Base-by-base conservation (phyloP, 768 basidiomycete species). In the Leccinum olivaceopallidum region DNA sequence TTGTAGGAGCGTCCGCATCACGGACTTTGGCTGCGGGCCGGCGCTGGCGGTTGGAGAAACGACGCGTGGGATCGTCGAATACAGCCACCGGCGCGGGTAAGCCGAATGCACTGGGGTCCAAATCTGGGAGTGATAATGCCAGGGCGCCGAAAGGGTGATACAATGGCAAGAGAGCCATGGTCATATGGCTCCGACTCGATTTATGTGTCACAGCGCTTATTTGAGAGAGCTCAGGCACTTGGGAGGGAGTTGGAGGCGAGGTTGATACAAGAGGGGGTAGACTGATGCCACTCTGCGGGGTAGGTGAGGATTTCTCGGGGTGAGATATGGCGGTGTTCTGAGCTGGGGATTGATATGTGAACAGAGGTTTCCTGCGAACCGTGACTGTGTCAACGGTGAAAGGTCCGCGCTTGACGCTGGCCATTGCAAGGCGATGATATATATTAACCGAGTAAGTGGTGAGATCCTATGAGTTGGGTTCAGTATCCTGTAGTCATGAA, bases 91-190 rank as follows among this genome's bases (percentile, higher is more conserved):
- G 80, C 55, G 78, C 74, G 50, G 84, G 83, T 55, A 87, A 77
- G 56, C 87, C 87, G 68, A 85, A 82, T 34, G 72, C 67, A 18
- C 77, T 73, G 8, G 87, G 83, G 69, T 87, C 83, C 53, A 89
- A 80, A 58, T 83, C 83, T 4, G 87, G 87, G 57, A 88, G 79
- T 7, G 88, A 88, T 67, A 83, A 78, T 42, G 88, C 87, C 42
- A 89, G 77, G 10, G 73, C 70, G 3, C 87, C 87, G 34, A 84
- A 74, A 28, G 88, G 88, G 68, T 89, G 88, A 67, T 89, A 89
- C 50, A 90, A 73, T 22, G 88, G 86, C 42, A 89, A 77, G 28
- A 80, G 76, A 5, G 82, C 78, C 5, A 80, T 76, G 8, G 64
- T 68, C 64, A 76, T 73, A 56, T 72, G 67, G 24, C 51, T 61